Evolutionary conservation across 2,329 filamentous ascomycete species (phyloP).

Genomic region (Fusarium proliferatum): DNA sequence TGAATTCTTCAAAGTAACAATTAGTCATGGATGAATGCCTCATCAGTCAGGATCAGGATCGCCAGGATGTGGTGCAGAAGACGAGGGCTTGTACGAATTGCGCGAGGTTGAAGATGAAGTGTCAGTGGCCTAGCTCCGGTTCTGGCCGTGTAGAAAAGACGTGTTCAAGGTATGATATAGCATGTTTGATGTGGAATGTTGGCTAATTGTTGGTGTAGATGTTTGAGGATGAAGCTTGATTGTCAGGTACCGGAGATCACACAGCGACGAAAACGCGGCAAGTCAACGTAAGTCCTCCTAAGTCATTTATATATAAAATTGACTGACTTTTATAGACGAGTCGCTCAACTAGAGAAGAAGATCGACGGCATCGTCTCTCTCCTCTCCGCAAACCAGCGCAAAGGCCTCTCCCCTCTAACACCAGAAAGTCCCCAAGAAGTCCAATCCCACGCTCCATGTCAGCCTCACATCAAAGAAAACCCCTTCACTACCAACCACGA

Average conservation of each 20-base stretch:
- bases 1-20: neutral
- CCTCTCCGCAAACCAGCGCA: conserved; percentile 48
- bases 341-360: conserved; percentile 53
- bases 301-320: neutral
- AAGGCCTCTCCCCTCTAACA: conserved; percentile 37
- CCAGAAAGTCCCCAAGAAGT: conserved; percentile 40
- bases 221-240: conserved; percentile 48
- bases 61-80: conserved; percentile 25
- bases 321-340: conserved; percentile 43
- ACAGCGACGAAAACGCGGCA: conserved; percentile 51
- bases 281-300: conserved; percentile 47
- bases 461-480: neutral
- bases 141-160: conserved; percentile 28
- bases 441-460: neutral
- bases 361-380: conserved; percentile 55
- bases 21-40: conserved; percentile 40
- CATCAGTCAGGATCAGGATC: conserved; percentile 20
- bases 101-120: conserved; percentile 52
- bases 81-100: conserved; percentile 50
- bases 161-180: conserved; percentile 43
- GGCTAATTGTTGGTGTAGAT: conserved; percentile 41
- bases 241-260: conserved; percentile 50
- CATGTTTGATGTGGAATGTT: rapidly evolving
- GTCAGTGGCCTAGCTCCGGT: conserved; percentile 47
- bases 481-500: neutral